Evolutionary conservation across 495 filamentous ascomycete species (phyloP).

Genomic region (Annulohypoxylon moriforme): DNA sequence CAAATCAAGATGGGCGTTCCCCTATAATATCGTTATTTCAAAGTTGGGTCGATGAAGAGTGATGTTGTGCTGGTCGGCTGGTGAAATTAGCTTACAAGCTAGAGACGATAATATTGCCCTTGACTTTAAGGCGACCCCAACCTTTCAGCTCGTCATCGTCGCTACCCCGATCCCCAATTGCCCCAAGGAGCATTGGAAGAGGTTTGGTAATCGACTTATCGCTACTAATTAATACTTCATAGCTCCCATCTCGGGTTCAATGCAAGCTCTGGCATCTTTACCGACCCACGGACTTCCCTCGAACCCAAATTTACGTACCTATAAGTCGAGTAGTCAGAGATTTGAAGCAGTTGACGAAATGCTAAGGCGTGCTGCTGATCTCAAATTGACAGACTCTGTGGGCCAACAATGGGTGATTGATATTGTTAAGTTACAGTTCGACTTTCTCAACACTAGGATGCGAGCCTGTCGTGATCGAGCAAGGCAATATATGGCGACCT

Average conservation of each 20-base stretch:
- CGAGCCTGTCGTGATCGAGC: not conserved
- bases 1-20: not conserved
- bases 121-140: not conserved
- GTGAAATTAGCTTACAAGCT: not conserved
- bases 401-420: no score
- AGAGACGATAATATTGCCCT: not conserved
- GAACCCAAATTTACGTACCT: not conserved
- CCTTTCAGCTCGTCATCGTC: not conserved
- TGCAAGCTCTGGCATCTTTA: not conserved
- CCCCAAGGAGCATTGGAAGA: not conserved
- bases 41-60: not conserved
- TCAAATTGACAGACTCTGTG: no score
- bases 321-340: not conserved
- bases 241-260: not conserved
- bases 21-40: not conserved
- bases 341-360: not conserved
- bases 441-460: not conserved
- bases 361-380: no score
- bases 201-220: not conserved
- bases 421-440: no score
- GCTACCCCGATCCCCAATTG: not conserved
- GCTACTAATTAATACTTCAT: not conserved
- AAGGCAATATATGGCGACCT: not conserved
- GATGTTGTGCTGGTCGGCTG: no score
- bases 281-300: not conserved